phyloP scores from a whole-genome alignment of 169 alveolate species.

The Plasmodium ovale region DNA sequence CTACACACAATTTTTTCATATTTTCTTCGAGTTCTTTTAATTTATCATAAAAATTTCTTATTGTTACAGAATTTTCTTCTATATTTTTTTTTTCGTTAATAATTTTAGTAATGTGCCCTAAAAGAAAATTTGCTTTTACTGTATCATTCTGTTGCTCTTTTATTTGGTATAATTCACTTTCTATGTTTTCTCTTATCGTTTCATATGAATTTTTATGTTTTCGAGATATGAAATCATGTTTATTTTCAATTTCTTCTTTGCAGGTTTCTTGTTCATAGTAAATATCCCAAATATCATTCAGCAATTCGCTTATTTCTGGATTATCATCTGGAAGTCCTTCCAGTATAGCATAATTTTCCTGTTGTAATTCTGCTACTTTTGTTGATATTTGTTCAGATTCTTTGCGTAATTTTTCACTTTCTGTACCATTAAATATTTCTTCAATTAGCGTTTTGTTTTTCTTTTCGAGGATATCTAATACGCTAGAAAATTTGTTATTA shows the following conservation, averaged over 20 bases:
- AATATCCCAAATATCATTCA: too few species aligned
- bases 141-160: not conserved
- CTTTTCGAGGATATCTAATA: not conserved
- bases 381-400: not conserved
- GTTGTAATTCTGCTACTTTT: not conserved
- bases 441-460: not conserved
- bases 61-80: not conserved
- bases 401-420: not conserved
- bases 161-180: not conserved
- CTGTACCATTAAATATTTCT: not conserved
- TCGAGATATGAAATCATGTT: not conserved
- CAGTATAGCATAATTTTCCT: too few species aligned
- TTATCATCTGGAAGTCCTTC: too few species aligned
- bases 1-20: not conserved
- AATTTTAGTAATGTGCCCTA: not conserved
- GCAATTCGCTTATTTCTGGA: too few species aligned
- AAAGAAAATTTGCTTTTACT: slow-evolving; percentile 1
- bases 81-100: not conserved
- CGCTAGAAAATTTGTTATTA: slow-evolving; percentile 1
- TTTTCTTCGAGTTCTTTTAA: not conserved
- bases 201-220: not conserved
- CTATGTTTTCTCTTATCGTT: not conserved
- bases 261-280: too few species aligned
- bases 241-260: not conserved
- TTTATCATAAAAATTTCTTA: not conserved